A percentile compares a stretch with the other conserved stretches of the same genome.
These are phyloP conservation scores for Penicillium freii DNA, from an alignment of 2,329 filamentous ascomycete species.

Conservation along the genomic window DNA sequence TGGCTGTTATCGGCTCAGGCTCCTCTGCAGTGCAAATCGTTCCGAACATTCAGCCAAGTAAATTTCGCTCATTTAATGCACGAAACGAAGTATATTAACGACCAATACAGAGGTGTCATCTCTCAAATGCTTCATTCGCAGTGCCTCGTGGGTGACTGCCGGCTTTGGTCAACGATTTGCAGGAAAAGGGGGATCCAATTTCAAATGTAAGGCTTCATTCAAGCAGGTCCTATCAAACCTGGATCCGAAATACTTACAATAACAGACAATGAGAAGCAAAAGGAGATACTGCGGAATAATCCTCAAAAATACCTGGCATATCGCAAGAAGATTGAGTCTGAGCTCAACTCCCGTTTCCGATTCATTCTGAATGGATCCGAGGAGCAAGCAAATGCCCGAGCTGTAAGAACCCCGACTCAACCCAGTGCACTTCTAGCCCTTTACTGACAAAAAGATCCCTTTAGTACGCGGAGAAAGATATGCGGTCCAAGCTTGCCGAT, in stretches of 20 bases:
- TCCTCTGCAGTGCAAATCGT: slow-evolving; percentile 27
- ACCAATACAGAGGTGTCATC: neutral
- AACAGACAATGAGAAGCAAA: slow-evolving; percentile 11
- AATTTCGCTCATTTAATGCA: neutral
- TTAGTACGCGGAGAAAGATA: slow-evolving; percentile 12
- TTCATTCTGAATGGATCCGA: slow-evolving; percentile 42
- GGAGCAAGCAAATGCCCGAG: slow-evolving; percentile 43
- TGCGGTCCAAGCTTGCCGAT: slow-evolving; percentile 10
- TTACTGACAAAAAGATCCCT: neutral
- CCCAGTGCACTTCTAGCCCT: neutral
- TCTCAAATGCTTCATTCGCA: slow-evolving; percentile 13
- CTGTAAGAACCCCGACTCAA: slow-evolving; percentile 8
- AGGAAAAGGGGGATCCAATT: slow-evolving; percentile 23
- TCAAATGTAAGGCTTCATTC: slow-evolving; percentile 17
- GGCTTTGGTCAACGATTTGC: slow-evolving; percentile 20
- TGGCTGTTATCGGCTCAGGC: slow-evolving; percentile 24
- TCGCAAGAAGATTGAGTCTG: slow-evolving; percentile 30
- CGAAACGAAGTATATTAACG: neutral
- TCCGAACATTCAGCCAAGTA: slow-evolving; percentile 21
- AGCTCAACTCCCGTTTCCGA: slow-evolving; percentile 26
- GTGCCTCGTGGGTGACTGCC: slow-evolving; percentile 15
- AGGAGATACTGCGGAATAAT: slow-evolving; percentile 17
- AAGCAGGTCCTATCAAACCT: neutral
- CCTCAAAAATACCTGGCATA: slow-evolving; percentile 24
- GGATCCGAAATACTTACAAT: neutral